Evolutionary conservation across 108 stramenopile species (phyloP), one percentile per base, ranked within the genome.

Genomic region (Skeletonema costatum): DNA sequence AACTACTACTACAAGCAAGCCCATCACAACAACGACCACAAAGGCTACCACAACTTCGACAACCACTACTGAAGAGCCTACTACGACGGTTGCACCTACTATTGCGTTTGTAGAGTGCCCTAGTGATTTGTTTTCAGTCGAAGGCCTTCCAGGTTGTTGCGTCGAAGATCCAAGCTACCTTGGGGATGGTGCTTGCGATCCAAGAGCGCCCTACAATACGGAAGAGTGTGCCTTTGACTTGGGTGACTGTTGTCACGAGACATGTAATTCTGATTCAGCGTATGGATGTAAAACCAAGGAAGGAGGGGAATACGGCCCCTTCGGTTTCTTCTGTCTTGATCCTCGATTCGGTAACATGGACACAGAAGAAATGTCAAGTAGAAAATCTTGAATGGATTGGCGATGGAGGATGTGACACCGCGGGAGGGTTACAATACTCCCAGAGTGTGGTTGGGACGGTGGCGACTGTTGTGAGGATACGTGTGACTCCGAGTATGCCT

Each of bases 351-450:
- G 38, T 13, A 58, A 62, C 53, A 73, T 76, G 48, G 75, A 76
- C 25, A 68, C n/a, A 69, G 67, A 33, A 21, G 32, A 48, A 62
- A 25, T 83, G 82, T 42, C 5, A 65, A 31, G 82, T 81, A 10
- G 79, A 80, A 69, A 80, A 84, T 67, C 50, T 75, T n/a, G 83
- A 76, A 56, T 84, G 75, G 78, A 76, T 84, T 51, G 78, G 83
- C 8, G 83, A 84, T 65, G 83, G 83, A 13, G 75, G 78, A 32
- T 84, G 78, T 41, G 83, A 84, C 60, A 48, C 58, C 4, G 70
- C 50, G 4, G 75, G 79, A 12, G 79, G 75, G 51, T 84, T 84
- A 84, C 50, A 84, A 84, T 39, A 84, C 83, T 16, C 63, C 63
- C 75, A 19, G 75, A 76, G 44, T 84, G 83, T 77, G 77, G 77